Evolutionary conservation across 495 filamentous ascomycete genomes (phyloP), one percentile per base, ranked within the genome.

Genomic region (Aspergillus asperescens): DNA sequence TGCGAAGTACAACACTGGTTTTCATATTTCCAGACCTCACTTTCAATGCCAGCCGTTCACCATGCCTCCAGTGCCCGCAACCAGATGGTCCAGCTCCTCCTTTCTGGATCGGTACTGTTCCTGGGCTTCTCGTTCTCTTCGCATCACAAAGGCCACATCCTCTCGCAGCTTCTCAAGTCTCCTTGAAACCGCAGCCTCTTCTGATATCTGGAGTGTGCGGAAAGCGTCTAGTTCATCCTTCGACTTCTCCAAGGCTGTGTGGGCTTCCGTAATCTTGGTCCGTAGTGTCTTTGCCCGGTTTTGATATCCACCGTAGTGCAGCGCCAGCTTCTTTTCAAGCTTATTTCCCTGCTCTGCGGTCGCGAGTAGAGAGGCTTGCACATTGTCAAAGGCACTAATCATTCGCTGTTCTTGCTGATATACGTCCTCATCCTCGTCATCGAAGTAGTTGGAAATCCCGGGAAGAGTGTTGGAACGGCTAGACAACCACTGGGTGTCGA

Each of bases 241-340:
- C 31, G 86, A 85, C 69, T 87, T 85, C 56, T 84, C 81, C 19
- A 96, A 71, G 0, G 85, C 87, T n/a, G 82, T 78, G 22, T 82
- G 78, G 22, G 90, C 90, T 58, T 95, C 90, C 23, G 77, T 62
- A 48, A 90, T 87, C 71, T 96, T 96, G 53, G 80, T 75, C 23
- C 85, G 84, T 9, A 98, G 77, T 51, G 77, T 83, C 62, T 89
- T 90, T 16, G 88, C 83, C 24, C 93, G 88, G 56, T 88, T 82
- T 65, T 90, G 85, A 68, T 98, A 98, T 44, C 93, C 93, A 23
- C 92, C 91, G 0, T 91, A 82, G 56, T 92, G 83, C 40, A 94
- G 69, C 6, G 79, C 78, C n/a, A 98, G 81, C 72, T 96, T 96
- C 75, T 95, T 95, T 67, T 98, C 91, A 9, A 90, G 72, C 65